Evolutionary conservation across 1,139 yeast genomes (phyloP).

Genomic region (Sugiyamaella xylanicola): DNA sequence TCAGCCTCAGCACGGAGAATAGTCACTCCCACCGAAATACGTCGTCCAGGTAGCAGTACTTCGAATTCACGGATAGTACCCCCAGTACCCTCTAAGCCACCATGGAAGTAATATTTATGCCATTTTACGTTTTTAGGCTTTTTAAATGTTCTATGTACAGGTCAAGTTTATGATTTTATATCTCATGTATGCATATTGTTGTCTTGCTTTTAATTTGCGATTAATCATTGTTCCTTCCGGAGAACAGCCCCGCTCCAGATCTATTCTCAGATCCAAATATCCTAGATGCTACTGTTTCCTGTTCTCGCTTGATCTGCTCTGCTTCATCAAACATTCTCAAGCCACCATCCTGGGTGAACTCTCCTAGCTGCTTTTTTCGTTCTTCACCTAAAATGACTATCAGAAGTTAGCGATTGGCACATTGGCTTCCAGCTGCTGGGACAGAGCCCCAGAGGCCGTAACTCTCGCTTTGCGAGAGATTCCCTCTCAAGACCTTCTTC

Average conservation of each 20-base stretch:
- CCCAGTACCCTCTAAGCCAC: slow-evolving; percentile 12
- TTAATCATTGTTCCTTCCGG: slow-evolving; percentile 5
- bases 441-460: too few relatives aligned
- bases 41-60: slow-evolving; percentile 14
- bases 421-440: too few relatives aligned
- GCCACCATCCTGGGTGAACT: slow-evolving; percentile 52
- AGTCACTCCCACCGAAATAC: slow-evolving; percentile 3
- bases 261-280: slow-evolving; percentile 47
- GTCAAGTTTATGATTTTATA: neutral
- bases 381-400: slow-evolving; percentile 50
- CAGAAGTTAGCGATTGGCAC: too few relatives aligned
- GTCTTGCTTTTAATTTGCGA: neutral
- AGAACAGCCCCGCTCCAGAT: slow-evolving; percentile 16
- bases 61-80: slow-evolving; percentile 12
- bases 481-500: too few relatives aligned
- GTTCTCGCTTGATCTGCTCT: slow-evolving; percentile 46
- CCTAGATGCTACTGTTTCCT: slow-evolving; percentile 44
- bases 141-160: too few relatives aligned
- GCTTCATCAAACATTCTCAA: slow-evolving; percentile 49
- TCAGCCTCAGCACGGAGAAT: slow-evolving; percentile 1
- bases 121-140: neutral
- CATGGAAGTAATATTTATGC: slow-evolving; percentile 12
- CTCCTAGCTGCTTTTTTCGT: slow-evolving; percentile 52
- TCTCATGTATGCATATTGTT: slow-evolving; percentile 6
- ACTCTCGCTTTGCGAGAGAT: too few relatives aligned